Conservation (phyloP, 352 stramenopile genomes). For the Pythium phragmiticola region DNA sequence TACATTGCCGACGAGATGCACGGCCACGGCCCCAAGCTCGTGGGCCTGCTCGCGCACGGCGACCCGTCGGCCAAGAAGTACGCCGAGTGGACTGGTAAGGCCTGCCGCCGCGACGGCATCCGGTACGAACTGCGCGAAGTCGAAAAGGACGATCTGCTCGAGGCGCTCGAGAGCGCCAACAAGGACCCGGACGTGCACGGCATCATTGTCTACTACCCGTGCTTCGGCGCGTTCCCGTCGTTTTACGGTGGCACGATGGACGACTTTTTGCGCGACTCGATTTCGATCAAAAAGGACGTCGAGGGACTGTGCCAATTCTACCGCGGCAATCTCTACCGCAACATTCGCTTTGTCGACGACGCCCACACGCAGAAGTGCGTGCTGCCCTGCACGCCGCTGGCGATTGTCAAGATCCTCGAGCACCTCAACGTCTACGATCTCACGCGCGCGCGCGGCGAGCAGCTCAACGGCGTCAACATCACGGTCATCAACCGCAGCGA, state of each 20-base stretch:
- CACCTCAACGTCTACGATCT: slow-evolving; percentile 88
- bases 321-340: slow-evolving; percentile 96
- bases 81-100: slow-evolving; percentile 96
- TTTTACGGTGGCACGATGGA: slow-evolving; percentile 97
- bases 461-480: slow-evolving; percentile 85
- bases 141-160: slow-evolving; percentile 92
- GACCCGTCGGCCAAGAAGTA: slow-evolving; percentile 95
- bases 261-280: slow-evolving; percentile 96
- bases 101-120: slow-evolving; percentile 94
- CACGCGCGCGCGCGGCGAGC: slow-evolving; percentile 46
- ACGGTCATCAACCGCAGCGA: slow-evolving; percentile 98
- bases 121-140: slow-evolving; percentile 95
- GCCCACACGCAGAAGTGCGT: slow-evolving; percentile 93
- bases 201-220: slow-evolving; percentile 99
- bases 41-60: slow-evolving; percentile 93
- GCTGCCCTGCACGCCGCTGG: slow-evolving; percentile 95
- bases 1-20: slow-evolving; percentile 79
- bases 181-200: slow-evolving; percentile 93
- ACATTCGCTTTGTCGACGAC: slow-evolving; percentile 95
- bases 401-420: slow-evolving; percentile 95
- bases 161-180: slow-evolving; percentile 93
- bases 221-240: slow-evolving; percentile 95
- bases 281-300: slow-evolving; percentile 97
- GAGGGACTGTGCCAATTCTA: slow-evolving; percentile 96
- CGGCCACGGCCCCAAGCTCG: slow-evolving; percentile 82